phyloP scores from a whole-genome alignment of 768 basidiomycete species.

The Hygrocybe punicea region DNA sequence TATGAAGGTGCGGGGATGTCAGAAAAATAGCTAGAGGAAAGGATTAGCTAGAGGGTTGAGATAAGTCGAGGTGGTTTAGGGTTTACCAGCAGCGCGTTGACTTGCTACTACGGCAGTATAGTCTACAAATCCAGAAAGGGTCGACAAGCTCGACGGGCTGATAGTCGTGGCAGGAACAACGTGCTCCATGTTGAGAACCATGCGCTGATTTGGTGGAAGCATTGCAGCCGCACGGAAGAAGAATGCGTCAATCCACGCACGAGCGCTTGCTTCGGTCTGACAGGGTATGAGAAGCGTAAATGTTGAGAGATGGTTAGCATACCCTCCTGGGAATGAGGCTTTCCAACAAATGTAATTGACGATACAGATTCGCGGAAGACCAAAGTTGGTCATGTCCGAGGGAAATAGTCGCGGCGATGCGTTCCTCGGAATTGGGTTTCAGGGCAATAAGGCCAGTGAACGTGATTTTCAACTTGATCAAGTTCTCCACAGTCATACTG shows the following conservation, averaged over 20 bases:
- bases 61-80: conserved; percentile 6
- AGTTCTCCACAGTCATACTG: conserved; percentile 10
- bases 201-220: conserved; percentile 6
- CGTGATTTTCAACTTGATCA: conserved; percentile 13
- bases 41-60: background rate
- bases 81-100: conserved; percentile 4
- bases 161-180: conserved; percentile 10
- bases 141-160: conserved; percentile 10
- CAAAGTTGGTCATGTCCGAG: conserved; percentile 4
- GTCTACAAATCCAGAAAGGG: conserved; percentile 6
- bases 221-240: conserved; percentile 9
- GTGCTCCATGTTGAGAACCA: conserved; percentile 10
- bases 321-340: conserved; percentile 6
- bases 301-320: background rate
- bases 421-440: conserved; percentile 13
- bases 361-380: conserved; percentile 5
- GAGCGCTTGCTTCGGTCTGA: conserved; percentile 6
- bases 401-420: conserved; percentile 9
- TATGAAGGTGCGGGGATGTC: conserved; percentile 6
- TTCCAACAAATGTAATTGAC: conserved; percentile 5
- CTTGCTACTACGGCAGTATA: conserved; percentile 4
- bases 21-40: conserved; percentile 10
- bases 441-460: conserved; percentile 9
- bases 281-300: background rate
- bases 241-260: conserved; percentile 3